Evolutionary conservation across 371 early-diverging fungal genomes (phyloP), one percentile per base, ranked within the genome.

Genomic region (Circinella umbellata): DNA sequence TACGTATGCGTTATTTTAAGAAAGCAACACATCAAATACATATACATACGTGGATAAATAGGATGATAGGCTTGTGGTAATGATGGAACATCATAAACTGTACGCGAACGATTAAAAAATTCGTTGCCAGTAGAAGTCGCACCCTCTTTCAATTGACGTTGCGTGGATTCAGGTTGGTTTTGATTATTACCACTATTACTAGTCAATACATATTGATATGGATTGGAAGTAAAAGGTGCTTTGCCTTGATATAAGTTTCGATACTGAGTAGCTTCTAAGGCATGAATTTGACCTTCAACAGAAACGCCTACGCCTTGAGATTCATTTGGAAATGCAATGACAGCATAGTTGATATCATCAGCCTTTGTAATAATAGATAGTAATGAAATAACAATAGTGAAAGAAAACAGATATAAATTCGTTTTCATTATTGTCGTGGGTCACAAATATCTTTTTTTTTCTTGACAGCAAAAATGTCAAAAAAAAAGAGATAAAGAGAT

Each of bases 11-110:
- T 27, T 27, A 27, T 27, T 27, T 27, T 27, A 27, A 27, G 27
- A 27, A 1, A 27, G 27, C 27, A 27, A 27, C 27, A 27, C 27
- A 27, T 27, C 2, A 27, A 1, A 27, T 27, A 27, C 2, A 27
- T 27, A 42, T 46, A 55, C 76, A 71, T 79, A 81, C 82, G 72
- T 55, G 70, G 74, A 63, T 81, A 77, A 46, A 81, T 71, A 18
- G 81, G 79, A 47, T 79, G 63, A 51, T 67, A 87, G 7, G 83
- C 84, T 69, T 84, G 84, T 55, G 87, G 87, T n/a, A 87, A 74
- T 5, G 72, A 73, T 27, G 87, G 87, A 14, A 87, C 71, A 34
- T 70, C 53, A 62, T 72, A 68, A 15, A 85, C 38, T 9, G 85
- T 80, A 49, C 74, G 73, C 5, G 76, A 70, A 49, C 85, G 78